Conservation (phyloP, 2,329 filamentous ascomycete genomes). For the Penicillium decumbens region DNA sequence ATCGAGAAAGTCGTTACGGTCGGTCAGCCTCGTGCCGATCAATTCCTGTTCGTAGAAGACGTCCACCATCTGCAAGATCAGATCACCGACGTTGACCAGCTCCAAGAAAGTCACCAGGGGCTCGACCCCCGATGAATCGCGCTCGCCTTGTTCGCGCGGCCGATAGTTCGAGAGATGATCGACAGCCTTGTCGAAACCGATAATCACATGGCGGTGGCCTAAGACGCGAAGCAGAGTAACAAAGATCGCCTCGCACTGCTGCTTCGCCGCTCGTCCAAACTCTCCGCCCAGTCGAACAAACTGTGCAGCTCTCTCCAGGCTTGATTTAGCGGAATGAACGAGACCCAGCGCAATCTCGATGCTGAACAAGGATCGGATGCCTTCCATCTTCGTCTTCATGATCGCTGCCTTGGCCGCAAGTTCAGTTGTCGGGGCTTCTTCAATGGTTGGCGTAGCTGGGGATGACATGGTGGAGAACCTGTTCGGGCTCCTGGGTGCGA, state of each 20-base stretch:
- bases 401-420: slow-evolving; percentile 95
- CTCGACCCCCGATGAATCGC: slow-evolving; percentile 68
- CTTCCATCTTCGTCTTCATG: slow-evolving; percentile 90
- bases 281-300: slow-evolving; percentile 78
- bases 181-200: slow-evolving; percentile 91
- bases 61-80: slow-evolving; percentile 98
- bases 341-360: slow-evolving; percentile 90
- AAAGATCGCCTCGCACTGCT: slow-evolving; percentile 88
- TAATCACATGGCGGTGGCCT: slow-evolving; percentile 79
- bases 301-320: slow-evolving; percentile 75
- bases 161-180: slow-evolving; percentile 87
- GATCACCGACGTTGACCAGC: slow-evolving; percentile 92
- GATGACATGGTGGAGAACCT: slow-evolving; percentile 38
- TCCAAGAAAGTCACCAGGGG: slow-evolving; percentile 94
- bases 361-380: slow-evolving; percentile 91
- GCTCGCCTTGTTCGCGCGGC: slow-evolving; percentile 65
- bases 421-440: slow-evolving; percentile 78
- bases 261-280: slow-evolving; percentile 73
- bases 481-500: slow-evolving; percentile 29
- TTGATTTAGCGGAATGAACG: slow-evolving; percentile 82
- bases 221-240: slow-evolving; percentile 77
- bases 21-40: slow-evolving; percentile 72
- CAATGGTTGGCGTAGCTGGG: slow-evolving; percentile 38
- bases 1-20: slow-evolving; percentile 91
- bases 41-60: slow-evolving; percentile 98